Evolutionary conservation across 192 early-diverging fungal genomes (phyloP).

Genomic region (Mortierella alpina): DNA sequence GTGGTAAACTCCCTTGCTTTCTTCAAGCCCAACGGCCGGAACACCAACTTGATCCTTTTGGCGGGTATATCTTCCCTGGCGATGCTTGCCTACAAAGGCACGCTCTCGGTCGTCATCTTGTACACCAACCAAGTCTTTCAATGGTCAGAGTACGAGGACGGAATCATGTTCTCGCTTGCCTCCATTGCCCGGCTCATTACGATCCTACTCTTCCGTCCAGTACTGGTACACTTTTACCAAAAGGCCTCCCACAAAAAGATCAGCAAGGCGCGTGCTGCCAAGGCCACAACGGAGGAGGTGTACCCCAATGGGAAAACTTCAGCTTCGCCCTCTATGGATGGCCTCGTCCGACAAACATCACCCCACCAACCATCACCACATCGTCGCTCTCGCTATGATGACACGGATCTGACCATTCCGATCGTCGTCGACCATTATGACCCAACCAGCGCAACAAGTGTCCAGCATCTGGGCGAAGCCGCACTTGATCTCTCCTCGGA

Average conservation of each 20-base stretch:
- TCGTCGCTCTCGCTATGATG: not conserved
- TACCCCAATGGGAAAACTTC: no score
- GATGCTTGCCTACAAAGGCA: slow-evolving; percentile 34
- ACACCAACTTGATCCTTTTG: slow-evolving; percentile 43
- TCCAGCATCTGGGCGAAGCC: slow-evolving; percentile 27
- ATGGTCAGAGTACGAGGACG: slow-evolving; percentile 60
- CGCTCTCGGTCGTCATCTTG: slow-evolving; percentile 39
- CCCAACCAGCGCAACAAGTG: slow-evolving; percentile 7
- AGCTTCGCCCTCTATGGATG: no score
- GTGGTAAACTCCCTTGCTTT: slow-evolving; percentile 11
- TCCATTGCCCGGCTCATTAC: slow-evolving; percentile 40
- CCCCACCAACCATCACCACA: not conserved
- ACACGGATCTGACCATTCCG: not conserved
- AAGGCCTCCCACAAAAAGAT: slow-evolving; percentile 24
- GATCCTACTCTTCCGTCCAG: slow-evolving; percentile 47
- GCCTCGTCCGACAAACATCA: not conserved
- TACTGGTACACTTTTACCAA: slow-evolving; percentile 50
- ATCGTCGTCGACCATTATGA: slow-evolving; percentile 19
- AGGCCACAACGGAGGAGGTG: not conserved
- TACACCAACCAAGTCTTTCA: slow-evolving; percentile 59
- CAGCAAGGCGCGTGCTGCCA: slow-evolving; percentile 1
- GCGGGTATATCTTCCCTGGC: slow-evolving; percentile 32
- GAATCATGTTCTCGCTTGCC: slow-evolving; percentile 52
- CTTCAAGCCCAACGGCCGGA: slow-evolving; percentile 50
- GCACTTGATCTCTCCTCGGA: slow-evolving; percentile 12